These are phyloP conservation scores for Perkinsus chesapeaki DNA, from an alignment of 169 alveolate genomes.

Conservation along the genomic window DNA sequence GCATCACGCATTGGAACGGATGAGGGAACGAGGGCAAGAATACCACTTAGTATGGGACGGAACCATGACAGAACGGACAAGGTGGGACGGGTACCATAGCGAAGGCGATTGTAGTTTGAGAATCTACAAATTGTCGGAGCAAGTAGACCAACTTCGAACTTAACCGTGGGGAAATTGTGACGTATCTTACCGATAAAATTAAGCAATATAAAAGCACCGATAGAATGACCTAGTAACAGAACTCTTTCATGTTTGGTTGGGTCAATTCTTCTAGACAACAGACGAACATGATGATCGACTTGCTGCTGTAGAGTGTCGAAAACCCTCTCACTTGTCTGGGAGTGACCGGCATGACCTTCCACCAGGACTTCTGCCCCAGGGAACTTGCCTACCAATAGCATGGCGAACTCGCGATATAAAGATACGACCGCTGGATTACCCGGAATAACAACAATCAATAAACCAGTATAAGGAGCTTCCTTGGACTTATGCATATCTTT, in stretches of 20 bases:
- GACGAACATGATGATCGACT: not conserved
- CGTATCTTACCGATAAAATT: not conserved
- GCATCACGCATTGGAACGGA: not conserved
- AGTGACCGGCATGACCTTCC: not conserved
- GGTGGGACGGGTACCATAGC: not conserved
- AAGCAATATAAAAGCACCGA: not conserved
- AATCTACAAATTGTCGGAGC: not conserved
- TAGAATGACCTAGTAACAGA: not conserved
- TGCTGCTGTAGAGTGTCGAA: not conserved
- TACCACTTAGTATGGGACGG: not conserved
- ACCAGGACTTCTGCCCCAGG: not conserved
- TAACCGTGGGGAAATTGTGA: not conserved
- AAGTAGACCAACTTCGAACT: not conserved
- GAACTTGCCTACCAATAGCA: not conserved
- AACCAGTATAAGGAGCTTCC: not conserved
- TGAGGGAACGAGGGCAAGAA: not conserved
- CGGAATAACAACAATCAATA: not conserved
- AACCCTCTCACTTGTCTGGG: not conserved
- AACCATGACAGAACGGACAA: not conserved
- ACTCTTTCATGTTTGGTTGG: not conserved
- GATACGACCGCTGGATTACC: not conserved
- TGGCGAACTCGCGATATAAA: not conserved
- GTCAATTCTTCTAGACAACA: not conserved
- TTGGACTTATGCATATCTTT: not conserved
- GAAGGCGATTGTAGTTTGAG: not conserved